Base-by-base conservation (phyloP, 805 yeast genomes). In the Ogataea dorogensis region DNA sequence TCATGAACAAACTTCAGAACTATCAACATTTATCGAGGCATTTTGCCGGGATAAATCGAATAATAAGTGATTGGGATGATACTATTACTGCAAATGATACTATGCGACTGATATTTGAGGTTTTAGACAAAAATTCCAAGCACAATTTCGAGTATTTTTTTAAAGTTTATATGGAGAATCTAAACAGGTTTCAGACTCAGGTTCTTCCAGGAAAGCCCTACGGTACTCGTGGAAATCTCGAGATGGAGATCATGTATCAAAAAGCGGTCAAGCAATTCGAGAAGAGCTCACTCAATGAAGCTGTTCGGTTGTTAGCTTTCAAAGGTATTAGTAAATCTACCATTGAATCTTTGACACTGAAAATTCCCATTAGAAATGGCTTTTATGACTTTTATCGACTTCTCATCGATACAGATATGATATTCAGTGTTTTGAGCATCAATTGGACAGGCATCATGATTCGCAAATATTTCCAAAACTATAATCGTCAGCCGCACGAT, bases 41-140 rank as follows among this genome's bases (percentile, higher is more conserved):
- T 14, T 40, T 50, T 18, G 27, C 22, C 19, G 43, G 36, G 2
- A 28, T 43, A 5, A 24, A 31, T 12, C 31, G 45, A 11, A 44
- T 78, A 8, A 64, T 78, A 2, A 56, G 72, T 3, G 87, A 80
- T 46, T 80, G 83, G 79, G 87, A 80, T 51, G 86, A 79, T 27
- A 80, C 86, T 0, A 65, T 77, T 17, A 77, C 86, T 0, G 44
- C 49, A 5, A 50, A 56, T 19, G 86, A 80, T 53, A 78, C 87
- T 0, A 70, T 79, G 18, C 54, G 53, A 17, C 49, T 73, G 5
- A 61, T 77, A n/a, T 75, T 78, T 10, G 58, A 66, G 22, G 66
- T 75, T 2, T 73, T 78, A 0, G 72, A 73, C 34, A 22, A 20
- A 2, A 53, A 53, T n/a, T 58, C 61, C 28, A 50, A 49, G 3